phyloP scores from a whole-genome alignment of 192 early-diverging fungal genomes.

The Globomyces pollinis-pini region DNA sequence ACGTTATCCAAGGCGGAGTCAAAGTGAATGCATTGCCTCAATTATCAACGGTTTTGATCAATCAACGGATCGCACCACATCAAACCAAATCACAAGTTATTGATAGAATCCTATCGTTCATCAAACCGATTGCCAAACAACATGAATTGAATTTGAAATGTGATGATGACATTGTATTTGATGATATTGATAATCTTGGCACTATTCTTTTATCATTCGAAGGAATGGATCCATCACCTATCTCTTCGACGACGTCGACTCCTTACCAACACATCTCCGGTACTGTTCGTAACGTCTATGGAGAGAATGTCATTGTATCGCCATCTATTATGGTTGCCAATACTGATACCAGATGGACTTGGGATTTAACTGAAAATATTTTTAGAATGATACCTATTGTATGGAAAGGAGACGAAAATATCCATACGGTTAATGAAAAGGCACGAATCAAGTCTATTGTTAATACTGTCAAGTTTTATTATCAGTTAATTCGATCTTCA shows the following conservation, averaged over 20 bases:
- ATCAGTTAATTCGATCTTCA: neutral
- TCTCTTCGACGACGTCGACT: neutral
- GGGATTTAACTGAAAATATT: neutral
- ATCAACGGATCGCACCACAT: neutral
- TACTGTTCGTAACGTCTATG: neutral
- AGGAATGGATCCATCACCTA: neutral
- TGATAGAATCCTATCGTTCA: neutral
- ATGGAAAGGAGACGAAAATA: neutral
- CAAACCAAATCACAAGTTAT: neutral
- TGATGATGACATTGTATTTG: too few relatives aligned
- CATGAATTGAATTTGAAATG: too few relatives aligned
- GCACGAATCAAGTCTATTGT: neutral
- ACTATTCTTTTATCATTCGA: neutral
- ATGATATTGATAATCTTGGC: neutral
- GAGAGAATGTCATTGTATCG: neutral
- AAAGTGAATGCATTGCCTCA: slow-evolving; percentile 15
- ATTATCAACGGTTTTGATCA: neutral
- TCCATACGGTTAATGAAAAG: slow-evolving; percentile 5
- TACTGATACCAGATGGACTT: neutral
- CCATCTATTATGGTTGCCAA: neutral
- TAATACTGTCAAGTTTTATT: neutral
- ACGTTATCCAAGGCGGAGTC: slow-evolving; percentile 35
- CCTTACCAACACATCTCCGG: neutral
- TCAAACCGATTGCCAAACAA: neutral
- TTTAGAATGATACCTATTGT: neutral